Conservation (phyloP, 108 stramenopile genomes). For the Discostella stelligeroides region DNA sequence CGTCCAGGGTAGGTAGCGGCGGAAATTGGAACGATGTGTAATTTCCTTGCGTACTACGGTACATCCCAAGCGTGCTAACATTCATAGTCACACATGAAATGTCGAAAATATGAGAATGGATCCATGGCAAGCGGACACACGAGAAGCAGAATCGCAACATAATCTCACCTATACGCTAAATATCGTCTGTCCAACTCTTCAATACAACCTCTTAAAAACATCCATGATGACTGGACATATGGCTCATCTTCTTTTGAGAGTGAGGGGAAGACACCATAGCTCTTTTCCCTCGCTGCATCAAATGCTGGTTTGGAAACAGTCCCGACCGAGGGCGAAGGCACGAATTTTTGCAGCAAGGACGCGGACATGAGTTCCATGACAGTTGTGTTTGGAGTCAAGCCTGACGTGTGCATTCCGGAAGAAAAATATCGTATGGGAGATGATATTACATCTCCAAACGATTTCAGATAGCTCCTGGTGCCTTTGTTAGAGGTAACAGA, state of each 20-base stretch:
- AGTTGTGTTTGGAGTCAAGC: slow-evolving; percentile 14
- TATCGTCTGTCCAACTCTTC: slow-evolving; percentile 68
- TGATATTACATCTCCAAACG: slow-evolving; percentile 44
- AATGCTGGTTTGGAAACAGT: slow-evolving; percentile 35
- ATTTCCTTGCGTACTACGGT: slow-evolving; percentile 49
- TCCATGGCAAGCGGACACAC: not conserved
- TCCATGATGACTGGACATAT: slow-evolving; percentile 72
- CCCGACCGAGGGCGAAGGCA: slow-evolving; percentile 49
- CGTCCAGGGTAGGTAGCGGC: slow-evolving; percentile 80
- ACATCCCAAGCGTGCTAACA: not conserved
- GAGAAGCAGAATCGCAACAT: not conserved
- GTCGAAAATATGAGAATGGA: not conserved
- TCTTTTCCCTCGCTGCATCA: slow-evolving; percentile 36
- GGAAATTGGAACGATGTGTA: slow-evolving; percentile 77
- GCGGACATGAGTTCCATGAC: slow-evolving; percentile 39
- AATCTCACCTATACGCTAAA: slow-evolving; percentile 58
- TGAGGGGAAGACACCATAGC: slow-evolving; percentile 54
- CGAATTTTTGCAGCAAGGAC: slow-evolving; percentile 27
- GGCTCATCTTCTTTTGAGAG: slow-evolving; percentile 70
- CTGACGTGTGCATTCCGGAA: slow-evolving; percentile 36
- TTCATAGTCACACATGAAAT: not conserved
- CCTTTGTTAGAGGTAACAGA: slow-evolving; percentile 36
- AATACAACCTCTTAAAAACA: slow-evolving; percentile 63
- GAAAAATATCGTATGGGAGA: slow-evolving; percentile 55
- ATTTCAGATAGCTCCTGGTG: slow-evolving; percentile 50